Evolutionary conservation across 2,329 filamentous ascomycete species (phyloP).

Genomic region (Ascochyta fabae): DNA sequence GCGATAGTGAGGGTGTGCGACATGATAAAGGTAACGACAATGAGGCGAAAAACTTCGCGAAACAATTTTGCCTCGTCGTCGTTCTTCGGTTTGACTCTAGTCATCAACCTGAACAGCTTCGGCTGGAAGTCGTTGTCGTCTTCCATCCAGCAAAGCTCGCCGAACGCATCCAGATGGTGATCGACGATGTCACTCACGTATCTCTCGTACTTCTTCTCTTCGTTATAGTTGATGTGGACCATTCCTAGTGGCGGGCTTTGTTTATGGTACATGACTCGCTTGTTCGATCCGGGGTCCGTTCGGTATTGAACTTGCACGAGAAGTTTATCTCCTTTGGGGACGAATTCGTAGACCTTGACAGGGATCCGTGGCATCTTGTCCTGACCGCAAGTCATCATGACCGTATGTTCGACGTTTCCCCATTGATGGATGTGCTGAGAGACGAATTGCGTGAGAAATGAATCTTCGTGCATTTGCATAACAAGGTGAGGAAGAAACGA

Average conservation of each 20-base stretch:
- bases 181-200: constrained; percentile 54
- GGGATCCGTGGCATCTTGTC: constrained; percentile 50
- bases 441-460: constrained; percentile 51
- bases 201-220: constrained; percentile 53
- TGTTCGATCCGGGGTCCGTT: constrained; percentile 46
- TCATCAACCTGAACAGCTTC: constrained; percentile 52
- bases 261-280: constrained; percentile 42
- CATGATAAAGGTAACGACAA: constrained; percentile 58
- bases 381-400: constrained; percentile 54
- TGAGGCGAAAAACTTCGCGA: constrained; percentile 53
- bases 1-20: constrained; percentile 55
- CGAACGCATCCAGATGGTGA: constrained; percentile 51
- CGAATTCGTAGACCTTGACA: constrained; percentile 56
- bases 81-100: constrained; percentile 45
- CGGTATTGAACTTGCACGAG: constrained; percentile 52
- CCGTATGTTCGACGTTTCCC: constrained; percentile 47
- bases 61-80: constrained; percentile 52
- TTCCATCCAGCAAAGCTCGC: constrained; percentile 53
- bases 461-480: constrained; percentile 52
- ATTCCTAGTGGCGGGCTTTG: constrained; percentile 56
- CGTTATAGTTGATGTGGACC: constrained; percentile 53
- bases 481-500: constrained; percentile 54
- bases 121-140: constrained; percentile 55
- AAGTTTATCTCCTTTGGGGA: constrained; percentile 50
- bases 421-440: constrained; percentile 47